Percentiles rank a stretch among this genome's conserved stretches.
Evolutionary conservation across 225 moss, liverwort and hornwort species (phyloP).

Genomic region (Rhytidiadelphus loreus): DNA sequence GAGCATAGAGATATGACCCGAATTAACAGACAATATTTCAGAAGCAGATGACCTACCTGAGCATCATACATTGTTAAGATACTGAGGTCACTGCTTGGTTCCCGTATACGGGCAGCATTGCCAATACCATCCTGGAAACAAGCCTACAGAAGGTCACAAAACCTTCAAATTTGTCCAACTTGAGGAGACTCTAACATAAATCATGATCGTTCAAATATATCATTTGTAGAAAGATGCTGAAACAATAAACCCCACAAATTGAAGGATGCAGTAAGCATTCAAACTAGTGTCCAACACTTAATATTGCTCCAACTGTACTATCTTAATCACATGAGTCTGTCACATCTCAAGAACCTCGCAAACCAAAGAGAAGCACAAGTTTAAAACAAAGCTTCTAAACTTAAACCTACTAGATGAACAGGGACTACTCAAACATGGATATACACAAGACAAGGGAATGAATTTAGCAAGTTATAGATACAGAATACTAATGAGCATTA

Average conservation of each 20-base stretch:
- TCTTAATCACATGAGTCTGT: background rate
- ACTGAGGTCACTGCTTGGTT: conserved; percentile 66
- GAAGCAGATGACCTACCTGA: conserved; percentile 39
- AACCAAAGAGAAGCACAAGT: background rate
- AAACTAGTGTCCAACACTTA: background rate
- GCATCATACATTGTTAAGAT: conserved; percentile 81
- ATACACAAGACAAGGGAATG: background rate
- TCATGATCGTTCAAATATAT: background rate
- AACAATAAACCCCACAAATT: background rate
- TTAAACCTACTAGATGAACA: background rate
- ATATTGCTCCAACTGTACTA: background rate
- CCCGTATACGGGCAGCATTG: conserved; percentile 27
- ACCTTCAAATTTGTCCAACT: background rate
- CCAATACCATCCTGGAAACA: conserved; percentile 35
- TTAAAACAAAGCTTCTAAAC: background rate
- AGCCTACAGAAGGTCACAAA: background rate
- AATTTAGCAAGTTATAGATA: background rate
- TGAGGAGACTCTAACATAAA: background rate
- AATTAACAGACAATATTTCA: background rate
- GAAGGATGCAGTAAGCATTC: background rate
- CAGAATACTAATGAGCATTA: background rate
- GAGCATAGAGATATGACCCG: background rate
- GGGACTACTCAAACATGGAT: background rate
- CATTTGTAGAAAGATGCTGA: background rate
- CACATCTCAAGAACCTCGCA: background rate